phyloP scores from a whole-genome alignment of 2,329 filamentous ascomycete genomes.

The Colletotrichum eremochloae region DNA sequence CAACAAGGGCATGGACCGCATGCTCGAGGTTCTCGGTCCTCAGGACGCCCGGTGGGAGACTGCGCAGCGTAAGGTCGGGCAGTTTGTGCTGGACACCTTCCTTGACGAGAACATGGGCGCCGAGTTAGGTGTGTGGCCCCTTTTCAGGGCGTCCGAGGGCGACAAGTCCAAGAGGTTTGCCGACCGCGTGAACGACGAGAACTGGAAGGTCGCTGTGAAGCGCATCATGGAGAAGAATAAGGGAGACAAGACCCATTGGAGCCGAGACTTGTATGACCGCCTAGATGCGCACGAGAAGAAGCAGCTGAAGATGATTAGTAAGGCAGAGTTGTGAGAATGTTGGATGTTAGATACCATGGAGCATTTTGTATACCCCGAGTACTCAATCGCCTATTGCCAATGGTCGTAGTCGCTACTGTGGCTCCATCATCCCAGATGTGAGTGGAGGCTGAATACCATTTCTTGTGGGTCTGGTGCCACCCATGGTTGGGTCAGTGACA shows the following conservation, averaged over 20 bases:
- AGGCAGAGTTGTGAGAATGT: slow-evolving; percentile 49
- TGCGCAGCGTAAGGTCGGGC: slow-evolving; percentile 67
- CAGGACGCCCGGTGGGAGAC: slow-evolving; percentile 62
- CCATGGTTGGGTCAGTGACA: slow-evolving; percentile 10
- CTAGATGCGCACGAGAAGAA: slow-evolving; percentile 38
- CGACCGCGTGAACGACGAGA: slow-evolving; percentile 35
- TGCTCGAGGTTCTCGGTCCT: slow-evolving; percentile 66
- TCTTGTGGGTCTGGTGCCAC: slow-evolving; percentile 2
- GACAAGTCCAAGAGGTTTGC: slow-evolving; percentile 38
- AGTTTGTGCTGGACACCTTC: slow-evolving; percentile 74
- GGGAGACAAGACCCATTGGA: slow-evolving; percentile 41
- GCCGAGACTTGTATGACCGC: slow-evolving; percentile 33
- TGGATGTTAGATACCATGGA: slow-evolving; percentile 6
- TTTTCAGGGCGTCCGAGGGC: slow-evolving; percentile 36
- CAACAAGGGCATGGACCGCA: slow-evolving; percentile 64
- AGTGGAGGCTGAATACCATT: neutral
- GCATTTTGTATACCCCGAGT: slow-evolving; percentile 22
- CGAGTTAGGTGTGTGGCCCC: slow-evolving; percentile 68
- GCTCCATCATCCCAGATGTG: neutral
- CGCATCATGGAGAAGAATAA: slow-evolving; percentile 35
- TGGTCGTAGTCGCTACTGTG: neutral
- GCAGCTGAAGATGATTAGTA: slow-evolving; percentile 39
- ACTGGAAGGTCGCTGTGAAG: slow-evolving; percentile 38
- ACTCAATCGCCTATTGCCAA: neutral
- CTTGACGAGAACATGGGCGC: slow-evolving; percentile 76